Conservation (phyloP, 2,329 filamentous ascomycete species). For the Paraconiothyrium sp. region DNA sequence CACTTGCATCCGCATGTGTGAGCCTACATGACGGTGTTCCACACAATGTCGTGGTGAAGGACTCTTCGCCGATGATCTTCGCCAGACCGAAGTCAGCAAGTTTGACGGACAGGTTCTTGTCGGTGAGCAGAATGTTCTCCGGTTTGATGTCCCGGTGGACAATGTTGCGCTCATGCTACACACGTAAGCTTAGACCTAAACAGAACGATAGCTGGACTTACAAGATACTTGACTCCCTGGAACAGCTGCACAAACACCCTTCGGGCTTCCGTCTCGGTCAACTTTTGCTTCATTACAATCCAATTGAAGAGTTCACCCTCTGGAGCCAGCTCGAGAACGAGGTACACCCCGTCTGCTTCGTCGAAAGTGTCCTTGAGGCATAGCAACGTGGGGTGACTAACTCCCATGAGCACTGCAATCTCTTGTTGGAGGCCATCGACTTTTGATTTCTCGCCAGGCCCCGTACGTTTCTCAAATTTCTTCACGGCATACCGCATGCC, state of each 20-base stretch:
- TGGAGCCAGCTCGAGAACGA: constrained; percentile 88
- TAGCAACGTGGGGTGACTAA: constrained; percentile 91
- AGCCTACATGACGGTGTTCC: constrained; percentile 87
- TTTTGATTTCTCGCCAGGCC: constrained; percentile 84
- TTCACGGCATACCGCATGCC: constrained; percentile 91
- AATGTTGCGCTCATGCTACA: constrained; percentile 92
- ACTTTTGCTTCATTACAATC: constrained; percentile 89
- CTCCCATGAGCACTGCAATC: constrained; percentile 95
- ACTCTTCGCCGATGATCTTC: constrained; percentile 98
- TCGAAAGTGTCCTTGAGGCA: constrained; percentile 96
- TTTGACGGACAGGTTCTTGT: constrained; percentile 87
- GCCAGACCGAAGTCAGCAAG: constrained; percentile 95
- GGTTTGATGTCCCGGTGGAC: constrained; percentile 98
- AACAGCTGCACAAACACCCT: constrained; percentile 92
- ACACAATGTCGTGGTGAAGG: constrained; percentile 94
- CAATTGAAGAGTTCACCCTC: constrained; percentile 97
- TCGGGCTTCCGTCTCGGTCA: constrained; percentile 83
- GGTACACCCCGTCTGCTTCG: constrained; percentile 87
- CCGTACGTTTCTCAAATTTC: constrained; percentile 86
- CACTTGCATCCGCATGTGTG: not conserved
- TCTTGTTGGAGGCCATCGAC: constrained; percentile 91
- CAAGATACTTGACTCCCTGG: constrained; percentile 92
- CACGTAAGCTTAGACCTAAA: constrained; percentile 35
- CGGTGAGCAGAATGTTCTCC: constrained; percentile 90
- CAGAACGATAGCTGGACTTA: constrained; percentile 57